Conservation (phyloP, 345 rosid species). For the Draba incana region DNA sequence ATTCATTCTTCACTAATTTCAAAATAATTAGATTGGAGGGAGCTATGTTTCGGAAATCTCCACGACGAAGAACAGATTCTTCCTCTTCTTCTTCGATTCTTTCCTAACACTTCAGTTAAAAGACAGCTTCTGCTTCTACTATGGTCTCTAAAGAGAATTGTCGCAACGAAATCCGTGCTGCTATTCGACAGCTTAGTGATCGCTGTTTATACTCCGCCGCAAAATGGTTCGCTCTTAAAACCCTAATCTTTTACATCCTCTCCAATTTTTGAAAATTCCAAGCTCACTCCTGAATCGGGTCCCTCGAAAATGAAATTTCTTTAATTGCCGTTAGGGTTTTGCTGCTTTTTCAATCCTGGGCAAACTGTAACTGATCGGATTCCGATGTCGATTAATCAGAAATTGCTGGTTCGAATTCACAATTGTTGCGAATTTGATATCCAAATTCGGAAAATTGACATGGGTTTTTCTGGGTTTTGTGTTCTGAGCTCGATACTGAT, state of each 20-base stretch:
- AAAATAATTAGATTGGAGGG: constrained; percentile 13
- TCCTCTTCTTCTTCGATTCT: constrained; percentile 25
- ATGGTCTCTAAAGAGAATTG: constrained; percentile 88
- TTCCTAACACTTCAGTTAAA: constrained; percentile 17
- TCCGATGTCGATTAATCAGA: constrained; percentile 10
- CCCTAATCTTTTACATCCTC: constrained; percentile 42
- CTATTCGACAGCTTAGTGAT: constrained; percentile 79
- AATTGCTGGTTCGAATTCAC: not conserved
- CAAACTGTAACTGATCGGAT: not conserved
- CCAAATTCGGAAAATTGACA: not conserved
- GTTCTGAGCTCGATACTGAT: not conserved
- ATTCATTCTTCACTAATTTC: constrained; percentile 17
- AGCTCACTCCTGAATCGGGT: constrained; percentile 12
- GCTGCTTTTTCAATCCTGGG: not conserved
- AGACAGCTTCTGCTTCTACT: constrained; percentile 20
- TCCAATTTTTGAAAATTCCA: not conserved
- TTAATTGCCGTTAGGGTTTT: not conserved
- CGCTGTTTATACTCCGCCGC: constrained; percentile 91
- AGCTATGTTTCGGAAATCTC: constrained; percentile 34
- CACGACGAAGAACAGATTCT: constrained; percentile 20
- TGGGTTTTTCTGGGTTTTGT: not conserved
- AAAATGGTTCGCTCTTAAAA: constrained; percentile 72
- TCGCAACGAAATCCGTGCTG: constrained; percentile 76
- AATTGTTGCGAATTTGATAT: constrained; percentile 10
- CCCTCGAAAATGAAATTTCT: not conserved